Conservation (phyloP, 2,329 filamentous ascomycete genomes). For the Colletotrichum plurivorum region DNA sequence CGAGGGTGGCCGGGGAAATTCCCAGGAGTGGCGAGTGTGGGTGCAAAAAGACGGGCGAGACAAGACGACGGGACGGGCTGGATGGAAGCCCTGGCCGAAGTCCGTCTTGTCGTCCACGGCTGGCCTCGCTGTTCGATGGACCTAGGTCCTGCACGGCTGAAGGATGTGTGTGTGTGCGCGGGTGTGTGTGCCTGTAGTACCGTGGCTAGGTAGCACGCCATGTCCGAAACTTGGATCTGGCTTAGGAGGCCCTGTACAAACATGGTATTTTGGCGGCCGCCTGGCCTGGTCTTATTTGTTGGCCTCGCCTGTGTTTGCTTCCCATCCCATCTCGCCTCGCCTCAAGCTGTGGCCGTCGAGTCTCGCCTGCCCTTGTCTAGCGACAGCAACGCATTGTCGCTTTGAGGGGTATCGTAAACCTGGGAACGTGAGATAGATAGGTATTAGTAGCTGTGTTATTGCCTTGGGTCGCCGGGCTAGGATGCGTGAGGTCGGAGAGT, state of each 20-base stretch:
- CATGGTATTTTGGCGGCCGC: slow-evolving; percentile 4
- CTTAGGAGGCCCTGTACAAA: too few relatives aligned
- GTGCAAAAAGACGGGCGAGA: background rate
- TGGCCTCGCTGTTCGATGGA: slow-evolving; percentile 1
- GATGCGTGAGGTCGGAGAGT: slow-evolving; percentile 5
- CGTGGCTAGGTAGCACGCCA: slow-evolving; percentile 32
- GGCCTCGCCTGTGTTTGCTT: background rate
- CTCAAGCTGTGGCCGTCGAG: background rate
- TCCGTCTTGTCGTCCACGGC: slow-evolving; percentile 15
- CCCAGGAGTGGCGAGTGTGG: slow-evolving; percentile 11
- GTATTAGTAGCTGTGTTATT: background rate
- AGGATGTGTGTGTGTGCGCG: background rate
- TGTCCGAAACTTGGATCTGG: slow-evolving; percentile 24
- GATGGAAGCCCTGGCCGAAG: slow-evolving; percentile 24
- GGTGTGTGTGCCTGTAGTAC: background rate
- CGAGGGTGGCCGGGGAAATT: slow-evolving; percentile 7
- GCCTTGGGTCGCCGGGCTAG: slow-evolving; percentile 2
- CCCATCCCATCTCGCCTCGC: slow-evolving; percentile 3
- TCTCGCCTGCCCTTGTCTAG: background rate
- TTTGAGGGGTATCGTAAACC: too few relatives aligned
- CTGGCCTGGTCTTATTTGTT: slow-evolving; percentile 20
- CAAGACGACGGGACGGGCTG: background rate
- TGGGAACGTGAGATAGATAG: too few relatives aligned
- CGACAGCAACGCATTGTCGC: background rate
- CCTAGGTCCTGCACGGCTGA: slow-evolving; percentile 1